These are phyloP conservation scores for Oidiodendron maius DNA, from an alignment of 495 filamentous ascomycete species.

Conservation along the genomic window DNA sequence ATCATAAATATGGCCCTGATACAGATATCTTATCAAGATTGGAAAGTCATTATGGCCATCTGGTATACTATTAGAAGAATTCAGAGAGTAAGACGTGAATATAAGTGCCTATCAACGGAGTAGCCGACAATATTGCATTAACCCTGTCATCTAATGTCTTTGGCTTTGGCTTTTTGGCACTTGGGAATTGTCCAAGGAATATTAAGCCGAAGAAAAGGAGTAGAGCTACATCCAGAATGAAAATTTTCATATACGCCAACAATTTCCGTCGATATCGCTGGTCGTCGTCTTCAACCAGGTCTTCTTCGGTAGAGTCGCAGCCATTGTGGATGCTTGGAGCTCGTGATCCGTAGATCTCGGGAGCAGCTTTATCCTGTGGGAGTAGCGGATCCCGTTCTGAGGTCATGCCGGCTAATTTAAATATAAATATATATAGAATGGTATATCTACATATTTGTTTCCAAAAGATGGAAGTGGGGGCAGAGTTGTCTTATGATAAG, in stretches of 20 bases:
- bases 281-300: neutral
- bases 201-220: slow-evolving; percentile 5
- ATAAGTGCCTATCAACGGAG: slow-evolving; percentile 71
- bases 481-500: neutral
- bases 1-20: slow-evolving; percentile 73
- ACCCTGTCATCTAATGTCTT: slow-evolving; percentile 59
- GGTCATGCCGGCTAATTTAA: slow-evolving; percentile 11
- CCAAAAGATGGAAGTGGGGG: neutral
- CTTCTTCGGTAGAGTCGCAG: neutral
- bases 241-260: neutral
- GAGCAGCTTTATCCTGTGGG: slow-evolving; percentile 12
- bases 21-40: slow-evolving; percentile 59
- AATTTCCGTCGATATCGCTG: neutral
- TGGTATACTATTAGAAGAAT: slow-evolving; percentile 26
- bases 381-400: slow-evolving; percentile 18
- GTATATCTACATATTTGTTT: neutral
- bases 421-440: slow-evolving; percentile 1
- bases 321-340: slow-evolving; percentile 16
- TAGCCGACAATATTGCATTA: slow-evolving; percentile 59
- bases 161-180: slow-evolving; percentile 13
- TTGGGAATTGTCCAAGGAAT: slow-evolving; percentile 8
- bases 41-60: slow-evolving; percentile 93
- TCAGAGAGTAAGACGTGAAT: neutral
- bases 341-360: slow-evolving; percentile 17
- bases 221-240: slow-evolving; percentile 2